Evolutionary conservation across 768 basidiomycete genomes (phyloP), one percentile per base, ranked within the genome.

Genomic region (Podaxis sp.): DNA sequence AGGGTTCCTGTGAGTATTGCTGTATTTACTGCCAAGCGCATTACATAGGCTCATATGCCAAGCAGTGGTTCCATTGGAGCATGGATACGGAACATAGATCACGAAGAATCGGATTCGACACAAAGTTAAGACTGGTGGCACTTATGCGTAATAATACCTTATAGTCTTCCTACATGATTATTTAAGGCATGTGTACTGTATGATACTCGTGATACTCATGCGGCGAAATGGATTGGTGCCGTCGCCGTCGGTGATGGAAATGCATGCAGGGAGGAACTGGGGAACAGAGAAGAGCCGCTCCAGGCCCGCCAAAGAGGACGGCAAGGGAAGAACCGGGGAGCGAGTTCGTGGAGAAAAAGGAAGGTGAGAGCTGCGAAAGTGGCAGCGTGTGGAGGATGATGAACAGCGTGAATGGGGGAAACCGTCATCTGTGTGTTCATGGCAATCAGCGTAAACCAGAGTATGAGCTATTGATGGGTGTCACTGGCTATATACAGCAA

Each of bases 61-160:
- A 60, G 47, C 66, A 95, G 94, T 62, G 96, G 96, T 52, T 82
- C 93, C 4, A 91, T 98, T 62, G 96, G 96, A 4, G 97, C 97
- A 50, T 99, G 96, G 96, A 90, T 99, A 71, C 93, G 92, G 78
- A 97, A 96, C 72, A 93, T 98, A 63, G 89, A 87, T 57, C 74
- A 81, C 36, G 75, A 76, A 54, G 67, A 18, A 46, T 40, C 36
- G 23, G 47, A 32, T 23, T 23, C 40, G 21, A 46, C 25, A 16
- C 50, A 53, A 32, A n/a, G 27, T 18, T 57, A 23, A 25, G 18
- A 37, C 37, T 23, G 36, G 5, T 21, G 48, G 46, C 13, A 25
- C 35, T 6, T 27, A n/a, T 38, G 23, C 21, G 21, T 54, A 23
- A 3, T 38, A 50, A 3, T 38, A 50, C 35, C 21, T 50, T 50